These are phyloP conservation scores for Aspergillus pseudonomiae DNA, from an alignment of 2,329 filamentous ascomycete species.

Conservation along the genomic window DNA sequence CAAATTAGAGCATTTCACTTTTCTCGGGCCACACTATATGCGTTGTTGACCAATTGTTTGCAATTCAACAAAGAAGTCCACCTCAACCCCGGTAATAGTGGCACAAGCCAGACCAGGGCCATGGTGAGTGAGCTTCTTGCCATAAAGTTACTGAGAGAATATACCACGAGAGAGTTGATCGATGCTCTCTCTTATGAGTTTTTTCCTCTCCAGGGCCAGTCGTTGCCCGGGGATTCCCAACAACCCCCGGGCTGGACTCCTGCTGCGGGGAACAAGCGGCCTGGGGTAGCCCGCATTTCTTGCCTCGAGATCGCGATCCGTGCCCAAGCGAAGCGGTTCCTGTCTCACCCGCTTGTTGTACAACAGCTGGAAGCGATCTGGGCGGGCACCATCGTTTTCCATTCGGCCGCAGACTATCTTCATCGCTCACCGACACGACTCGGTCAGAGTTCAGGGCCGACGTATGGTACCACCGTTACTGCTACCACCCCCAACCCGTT, in stretches of 20 bases:
- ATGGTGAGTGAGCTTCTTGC: constrained; percentile 89
- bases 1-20: constrained; percentile 83
- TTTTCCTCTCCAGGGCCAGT: constrained; percentile 82
- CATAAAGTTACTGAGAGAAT: constrained; percentile 87
- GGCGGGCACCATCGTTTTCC: constrained; percentile 94
- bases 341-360: constrained; percentile 88
- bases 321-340: constrained; percentile 87
- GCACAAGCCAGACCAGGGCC: constrained; percentile 79
- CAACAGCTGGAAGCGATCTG: constrained; percentile 97
- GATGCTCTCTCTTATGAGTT: constrained; percentile 96
- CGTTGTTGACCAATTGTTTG: constrained; percentile 88
- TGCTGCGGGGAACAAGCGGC: constrained; percentile 47
- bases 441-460: constrained; percentile 22
- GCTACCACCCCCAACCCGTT: constrained; percentile 16
- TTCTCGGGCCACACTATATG: constrained; percentile 83
- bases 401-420: constrained; percentile 81
- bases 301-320: constrained; percentile 92
- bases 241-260: constrained; percentile 39
- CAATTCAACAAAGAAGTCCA: constrained; percentile 90
- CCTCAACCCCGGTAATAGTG: constrained; percentile 78
- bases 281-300: constrained; percentile 75
- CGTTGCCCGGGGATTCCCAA: constrained; percentile 39
- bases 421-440: constrained; percentile 63
- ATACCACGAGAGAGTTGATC: constrained; percentile 84
- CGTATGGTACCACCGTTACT: constrained; percentile 31